Percentiles rank a stretch among this genome's conserved stretches.
These are phyloP conservation scores for Blumeria hordei DNA, from an alignment of 2,329 filamentous ascomycete genomes.

Conservation along the genomic window DNA sequence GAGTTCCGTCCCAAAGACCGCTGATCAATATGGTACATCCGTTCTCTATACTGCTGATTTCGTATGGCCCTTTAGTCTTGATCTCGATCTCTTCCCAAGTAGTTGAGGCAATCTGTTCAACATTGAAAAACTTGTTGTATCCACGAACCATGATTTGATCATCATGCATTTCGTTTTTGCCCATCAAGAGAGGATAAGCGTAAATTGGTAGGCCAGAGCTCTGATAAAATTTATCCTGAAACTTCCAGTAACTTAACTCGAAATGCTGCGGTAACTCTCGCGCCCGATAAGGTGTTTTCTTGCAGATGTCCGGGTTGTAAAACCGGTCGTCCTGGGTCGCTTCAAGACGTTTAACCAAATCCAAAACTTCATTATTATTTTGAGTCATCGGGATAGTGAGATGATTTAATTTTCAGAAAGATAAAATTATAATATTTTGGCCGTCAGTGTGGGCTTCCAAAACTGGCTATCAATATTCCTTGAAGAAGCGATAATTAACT, in stretches of 20 bases:
- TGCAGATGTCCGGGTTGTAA: constrained; percentile 27
- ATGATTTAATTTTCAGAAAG: too few species aligned
- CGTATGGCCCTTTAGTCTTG: constrained; percentile 68
- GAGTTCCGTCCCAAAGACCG: constrained; percentile 69
- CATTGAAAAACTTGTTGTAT: constrained; percentile 99
- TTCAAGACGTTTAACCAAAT: constrained; percentile 27
- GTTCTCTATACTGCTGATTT: constrained; percentile 92
- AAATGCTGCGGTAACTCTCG: too few species aligned
- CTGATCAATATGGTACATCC: constrained; percentile 98
- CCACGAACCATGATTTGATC: constrained; percentile 68
- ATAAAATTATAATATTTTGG: too few species aligned
- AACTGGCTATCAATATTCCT: too few species aligned
- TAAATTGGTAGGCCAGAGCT: constrained; percentile 65
- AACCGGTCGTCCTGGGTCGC: constrained; percentile 22
- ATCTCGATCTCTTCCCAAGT: constrained; percentile 57
- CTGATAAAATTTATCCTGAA: constrained; percentile 95
- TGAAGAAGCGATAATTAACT: too few species aligned
- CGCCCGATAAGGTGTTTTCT: too few species aligned
- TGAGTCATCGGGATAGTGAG: constrained; percentile 20
- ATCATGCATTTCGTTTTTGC: constrained; percentile 34
- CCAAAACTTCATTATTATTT: constrained; percentile 38
- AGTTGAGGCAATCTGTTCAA: constrained; percentile 58
- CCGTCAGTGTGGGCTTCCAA: too few species aligned
- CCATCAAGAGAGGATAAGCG: constrained; percentile 85
- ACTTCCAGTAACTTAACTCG: constrained; percentile 34